Percentiles rank a stretch among this genome's conserved stretches.
Evolutionary conservation across 169 alveolate genomes (phyloP).

Genomic region (Plasmodium reichenowi): DNA sequence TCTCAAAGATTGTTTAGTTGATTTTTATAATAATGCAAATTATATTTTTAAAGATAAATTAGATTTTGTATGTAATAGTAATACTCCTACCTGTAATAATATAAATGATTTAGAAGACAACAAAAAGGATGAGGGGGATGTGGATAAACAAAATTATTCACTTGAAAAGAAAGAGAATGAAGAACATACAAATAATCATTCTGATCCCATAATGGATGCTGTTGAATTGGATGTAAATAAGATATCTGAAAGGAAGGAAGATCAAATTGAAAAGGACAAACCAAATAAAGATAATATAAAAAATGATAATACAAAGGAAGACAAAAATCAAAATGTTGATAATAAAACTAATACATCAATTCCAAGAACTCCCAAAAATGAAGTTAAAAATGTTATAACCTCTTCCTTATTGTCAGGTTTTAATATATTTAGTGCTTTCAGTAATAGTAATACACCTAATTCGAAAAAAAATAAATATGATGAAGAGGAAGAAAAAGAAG

Average conservation of each 20-base stretch:
- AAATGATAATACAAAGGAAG: not conserved
- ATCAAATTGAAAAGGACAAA: too few relatives aligned
- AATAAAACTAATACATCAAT: too few relatives aligned
- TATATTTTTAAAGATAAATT: conserved; percentile 26
- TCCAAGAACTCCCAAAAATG: too few relatives aligned
- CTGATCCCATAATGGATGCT: not conserved
- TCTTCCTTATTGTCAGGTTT: too few relatives aligned
- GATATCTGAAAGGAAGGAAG: not conserved
- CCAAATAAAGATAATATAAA: not conserved
- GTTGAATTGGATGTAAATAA: not conserved
- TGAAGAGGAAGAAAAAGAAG: not conserved
- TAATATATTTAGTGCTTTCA: too few relatives aligned
- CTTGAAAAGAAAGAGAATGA: conserved; percentile 3
- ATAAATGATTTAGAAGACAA: not conserved
- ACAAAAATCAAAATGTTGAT: too few relatives aligned
- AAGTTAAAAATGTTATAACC: too few relatives aligned
- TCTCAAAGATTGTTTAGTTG: conserved; percentile 19
- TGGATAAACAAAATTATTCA: not conserved
- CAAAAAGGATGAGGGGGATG: not conserved
- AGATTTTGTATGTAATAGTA: conserved; percentile 1
- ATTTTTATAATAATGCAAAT: conserved; percentile 39
- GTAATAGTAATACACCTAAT: too few relatives aligned
- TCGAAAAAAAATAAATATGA: not conserved
- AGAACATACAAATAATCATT: too few relatives aligned
- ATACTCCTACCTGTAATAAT: not conserved